phyloP scores from a whole-genome alignment of 2,329 filamentous ascomycete species.

The Paecilomyces niveus region DNA sequence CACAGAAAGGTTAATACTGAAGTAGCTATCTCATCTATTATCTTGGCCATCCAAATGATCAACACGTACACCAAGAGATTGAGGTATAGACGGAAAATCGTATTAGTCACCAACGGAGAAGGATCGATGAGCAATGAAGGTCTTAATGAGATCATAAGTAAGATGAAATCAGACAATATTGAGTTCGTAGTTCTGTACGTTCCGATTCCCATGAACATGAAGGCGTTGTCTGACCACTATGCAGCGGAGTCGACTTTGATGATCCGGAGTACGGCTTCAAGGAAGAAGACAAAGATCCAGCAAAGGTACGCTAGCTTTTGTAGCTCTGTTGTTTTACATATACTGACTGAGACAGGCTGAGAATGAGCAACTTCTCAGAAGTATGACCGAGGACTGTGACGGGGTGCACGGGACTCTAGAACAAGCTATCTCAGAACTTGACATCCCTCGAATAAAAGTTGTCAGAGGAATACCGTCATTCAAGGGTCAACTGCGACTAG shows the following conservation, averaged over 20 bases:
- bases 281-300: conserved; percentile 71
- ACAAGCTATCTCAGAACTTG: conserved; percentile 74
- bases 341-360: conserved; percentile 40
- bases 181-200: conserved; percentile 71
- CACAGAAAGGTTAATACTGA: conserved; percentile 10
- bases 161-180: conserved; percentile 69
- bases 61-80: conserved; percentile 68
- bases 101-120: conserved; percentile 76
- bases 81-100: conserved; percentile 73
- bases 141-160: conserved; percentile 60
- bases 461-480: conserved; percentile 72
- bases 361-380: conserved; percentile 64
- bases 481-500: conserved; percentile 72
- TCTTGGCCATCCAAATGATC: conserved; percentile 84
- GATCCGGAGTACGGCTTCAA: conserved; percentile 84
- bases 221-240: conserved; percentile 15
- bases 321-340: background rate
- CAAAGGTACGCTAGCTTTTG: conserved; percentile 50
- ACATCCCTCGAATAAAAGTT: conserved; percentile 67
- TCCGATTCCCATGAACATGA: background rate
- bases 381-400: conserved; percentile 60
- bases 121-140: conserved; percentile 66
- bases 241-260: conserved; percentile 85
- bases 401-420: conserved; percentile 77
- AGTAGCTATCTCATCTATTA: conserved; percentile 68